Conservation (phyloP, 176 grass and related monocot species). For the Hordeum vulgare region DNA sequence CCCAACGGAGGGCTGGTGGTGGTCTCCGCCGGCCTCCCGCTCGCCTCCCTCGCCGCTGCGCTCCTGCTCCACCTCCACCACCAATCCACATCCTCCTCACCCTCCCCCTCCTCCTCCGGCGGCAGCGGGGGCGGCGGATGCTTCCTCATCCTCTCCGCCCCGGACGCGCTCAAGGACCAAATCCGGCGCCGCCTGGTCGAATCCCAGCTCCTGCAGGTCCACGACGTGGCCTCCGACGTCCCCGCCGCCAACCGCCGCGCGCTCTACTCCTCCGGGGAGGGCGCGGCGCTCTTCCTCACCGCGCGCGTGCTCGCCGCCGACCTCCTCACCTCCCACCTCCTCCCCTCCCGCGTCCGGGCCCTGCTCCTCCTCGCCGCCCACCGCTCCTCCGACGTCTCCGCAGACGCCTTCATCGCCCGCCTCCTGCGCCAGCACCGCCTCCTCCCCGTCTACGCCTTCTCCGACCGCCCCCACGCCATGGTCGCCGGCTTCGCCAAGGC, state of each 20-base stretch:
- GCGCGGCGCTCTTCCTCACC: conserved; percentile 60
- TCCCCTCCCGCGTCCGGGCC: conserved; percentile 39
- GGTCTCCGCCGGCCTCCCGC: conserved; percentile 59
- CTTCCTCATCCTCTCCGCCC: conserved; percentile 72
- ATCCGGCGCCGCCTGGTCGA: conserved; percentile 42
- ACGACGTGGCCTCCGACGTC: conserved; percentile 57
- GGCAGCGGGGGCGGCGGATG: conserved; percentile 15
- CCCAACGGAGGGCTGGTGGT: conserved; percentile 74
- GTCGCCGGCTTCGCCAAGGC: conserved; percentile 90
- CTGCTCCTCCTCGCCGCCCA: conserved; percentile 66
- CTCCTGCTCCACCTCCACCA: conserved; percentile 63
- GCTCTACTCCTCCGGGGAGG: conserved; percentile 54
- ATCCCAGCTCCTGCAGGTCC: conserved; percentile 25
- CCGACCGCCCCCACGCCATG: conserved; percentile 82
- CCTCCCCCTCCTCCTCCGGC: conserved; percentile 23
- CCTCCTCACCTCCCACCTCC: conserved; percentile 75
- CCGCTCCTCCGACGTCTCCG: conserved; percentile 68
- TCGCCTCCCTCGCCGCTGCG: conserved; percentile 54
- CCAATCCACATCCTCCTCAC: conserved; percentile 21
- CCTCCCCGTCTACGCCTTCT: conserved; percentile 65
- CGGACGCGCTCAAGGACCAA: conserved; percentile 49
- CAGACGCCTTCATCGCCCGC: conserved; percentile 78
- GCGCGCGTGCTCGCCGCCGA: conserved; percentile 79
- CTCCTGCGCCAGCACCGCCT: conserved; percentile 54
- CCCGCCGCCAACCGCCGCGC: conserved; percentile 57